These are phyloP conservation scores for Rhynchosporium secalis DNA, from an alignment of 2,329 filamentous ascomycete species.

Conservation along the genomic window DNA sequence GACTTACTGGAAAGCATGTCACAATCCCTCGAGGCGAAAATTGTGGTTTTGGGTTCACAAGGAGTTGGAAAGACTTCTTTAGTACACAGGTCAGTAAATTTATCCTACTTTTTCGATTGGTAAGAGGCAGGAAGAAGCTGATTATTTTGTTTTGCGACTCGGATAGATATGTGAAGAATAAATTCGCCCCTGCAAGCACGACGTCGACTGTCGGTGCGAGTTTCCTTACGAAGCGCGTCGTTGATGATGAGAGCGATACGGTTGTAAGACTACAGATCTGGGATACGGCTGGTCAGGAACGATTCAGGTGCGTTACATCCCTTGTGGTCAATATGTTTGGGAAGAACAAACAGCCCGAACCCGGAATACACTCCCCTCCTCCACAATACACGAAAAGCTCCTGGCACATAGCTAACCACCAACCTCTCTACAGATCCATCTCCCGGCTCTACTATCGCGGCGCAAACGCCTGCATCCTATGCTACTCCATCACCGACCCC, in stretches of 20 bases:
- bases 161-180: constrained; percentile 53
- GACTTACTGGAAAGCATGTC: constrained; percentile 33
- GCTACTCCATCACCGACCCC: constrained; percentile 90
- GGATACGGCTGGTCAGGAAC: constrained; percentile 95
- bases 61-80: constrained; percentile 79
- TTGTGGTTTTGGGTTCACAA: constrained; percentile 78
- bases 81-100: constrained; percentile 62
- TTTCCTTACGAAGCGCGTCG: constrained; percentile 76
- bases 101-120: background rate
- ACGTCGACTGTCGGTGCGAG: constrained; percentile 74
- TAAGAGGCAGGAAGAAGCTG: background rate
- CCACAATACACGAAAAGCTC: background rate
- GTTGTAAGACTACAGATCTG: constrained; percentile 91
- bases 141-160: constrained; percentile 42
- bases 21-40: constrained; percentile 74
- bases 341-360: background rate
- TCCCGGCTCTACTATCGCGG: constrained; percentile 95
- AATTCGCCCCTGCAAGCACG: constrained; percentile 39
- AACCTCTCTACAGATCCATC: constrained; percentile 59
- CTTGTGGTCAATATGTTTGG: background rate
- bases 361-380: background rate
- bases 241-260: constrained; percentile 82
- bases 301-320: constrained; percentile 61
- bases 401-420: constrained; percentile 13
- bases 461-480: constrained; percentile 89